Evolutionary conservation across 306 rosid genomes (phyloP), one percentile per base, ranked within the genome.

Genomic region (Dalbergia cultrata): DNA sequence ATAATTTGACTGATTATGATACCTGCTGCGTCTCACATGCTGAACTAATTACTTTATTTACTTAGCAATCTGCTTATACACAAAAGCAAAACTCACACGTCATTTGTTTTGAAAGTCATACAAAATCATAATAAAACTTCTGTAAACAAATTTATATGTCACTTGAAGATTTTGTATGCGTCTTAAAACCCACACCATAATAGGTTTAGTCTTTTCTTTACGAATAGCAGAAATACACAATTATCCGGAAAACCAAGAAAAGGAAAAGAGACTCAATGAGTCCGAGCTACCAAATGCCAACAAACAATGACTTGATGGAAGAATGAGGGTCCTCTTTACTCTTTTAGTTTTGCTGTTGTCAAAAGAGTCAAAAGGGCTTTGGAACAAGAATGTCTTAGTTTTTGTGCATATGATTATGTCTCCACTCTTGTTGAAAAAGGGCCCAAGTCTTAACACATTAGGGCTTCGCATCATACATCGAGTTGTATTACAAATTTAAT

Each of bases 331-430:
- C 39, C 70, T 73, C 79, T 54, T 53, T 53, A 53, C 13, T 53
- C 59, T 53, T 82, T 75, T 76, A 61, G 49, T 71, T 64, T 35
- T 56, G 72, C 7, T 54, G 61, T 79, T 54, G 87, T 83, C 44
- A 80, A 86, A 80, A 86, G 89, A 67, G 83, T 80, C 78, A 47
- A 86, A 84, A 83, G 80, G 17, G 35, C 0, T 83, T 83, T 80
- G 76, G 72, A 77, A 44, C 63, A 67, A n/a, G 75, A 63, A 70
- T 58, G 69, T 87, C 39, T 80, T 67, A 83, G 88, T 45, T 69
- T 85, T 73, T 81, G 81, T 71, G 90, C 79, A 37, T 66, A 81
- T 85, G 81, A 77, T 85, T 85, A 72, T 77, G 88, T 85, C 66
- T 78, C 80, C 8, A 5, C 64, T 41, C 26, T 64, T 58, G 71